phyloP scores from a whole-genome alignment of 2,329 filamentous ascomycete species.

The Hypocreales sp. region DNA sequence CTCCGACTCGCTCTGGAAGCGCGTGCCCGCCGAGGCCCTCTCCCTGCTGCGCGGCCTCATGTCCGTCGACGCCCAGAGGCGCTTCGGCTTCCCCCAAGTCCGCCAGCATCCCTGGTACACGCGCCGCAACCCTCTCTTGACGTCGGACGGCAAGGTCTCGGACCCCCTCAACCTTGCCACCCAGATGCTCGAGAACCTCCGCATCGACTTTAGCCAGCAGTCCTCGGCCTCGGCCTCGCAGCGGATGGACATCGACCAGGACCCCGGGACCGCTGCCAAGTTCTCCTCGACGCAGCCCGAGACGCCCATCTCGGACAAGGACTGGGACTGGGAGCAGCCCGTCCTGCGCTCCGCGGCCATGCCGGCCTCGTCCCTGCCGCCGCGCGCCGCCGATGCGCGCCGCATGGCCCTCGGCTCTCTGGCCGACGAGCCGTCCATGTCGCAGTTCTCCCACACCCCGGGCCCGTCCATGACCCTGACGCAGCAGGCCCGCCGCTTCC shows the following conservation, averaged over 20 bases:
- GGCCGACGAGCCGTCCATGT: conserved; percentile 72
- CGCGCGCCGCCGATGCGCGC: conserved; percentile 15
- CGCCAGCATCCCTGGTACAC: conserved; percentile 93
- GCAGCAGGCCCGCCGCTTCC: conserved; percentile 75
- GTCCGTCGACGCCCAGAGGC: conserved; percentile 54
- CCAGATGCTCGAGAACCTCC: conserved; percentile 81
- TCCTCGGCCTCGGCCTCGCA: conserved; percentile 38
- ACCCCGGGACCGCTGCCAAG: conserved; percentile 25
- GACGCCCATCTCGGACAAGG: conserved; percentile 53
- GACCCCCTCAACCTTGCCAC: conserved; percentile 82
- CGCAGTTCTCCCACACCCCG: conserved; percentile 69
- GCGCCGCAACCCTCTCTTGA: conserved; percentile 61
- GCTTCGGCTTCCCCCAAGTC: conserved; percentile 78
- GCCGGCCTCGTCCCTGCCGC: conserved; percentile 18
- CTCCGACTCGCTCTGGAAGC: conserved; percentile 71
- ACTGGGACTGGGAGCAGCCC: conserved; percentile 82
- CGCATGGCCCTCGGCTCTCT: conserved; percentile 45
- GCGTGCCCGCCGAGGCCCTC: conserved; percentile 56
- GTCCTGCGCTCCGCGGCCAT: conserved; percentile 35
- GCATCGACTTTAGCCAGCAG: conserved; percentile 68
- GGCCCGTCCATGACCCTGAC: conserved; percentile 72
- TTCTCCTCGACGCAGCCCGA: conserved; percentile 81
- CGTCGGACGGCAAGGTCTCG: conserved; percentile 54
- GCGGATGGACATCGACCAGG: conserved; percentile 55
- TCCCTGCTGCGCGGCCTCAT: conserved; percentile 90